Base-by-base conservation (phyloP, 371 early-diverging fungal genomes). In the Choanephora cucurbitarum region DNA sequence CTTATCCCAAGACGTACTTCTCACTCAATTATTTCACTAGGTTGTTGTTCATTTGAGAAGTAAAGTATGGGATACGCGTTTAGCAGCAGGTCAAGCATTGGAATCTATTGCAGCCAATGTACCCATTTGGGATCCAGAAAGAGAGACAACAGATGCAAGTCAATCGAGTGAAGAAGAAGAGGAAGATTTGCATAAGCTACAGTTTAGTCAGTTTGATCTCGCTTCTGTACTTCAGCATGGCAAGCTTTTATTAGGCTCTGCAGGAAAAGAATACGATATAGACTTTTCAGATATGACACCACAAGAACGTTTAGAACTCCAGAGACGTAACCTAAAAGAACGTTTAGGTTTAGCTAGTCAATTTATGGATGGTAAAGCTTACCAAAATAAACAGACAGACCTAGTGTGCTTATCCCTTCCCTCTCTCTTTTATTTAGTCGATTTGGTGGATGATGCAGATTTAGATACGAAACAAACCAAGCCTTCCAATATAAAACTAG, bases 61-160 rank as follows among this genome's bases (percentile, higher is more conserved):
- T 69, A 86, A 85, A 71, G 85, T 82, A 56, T 97, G 98, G 98
- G 96, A 95, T 55, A 94, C 97, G 14, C 92, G 98, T n/a, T 82
- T 88, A 52, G 98, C 98, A 18, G 96, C 96, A 4, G 92, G 92
- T 1, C 85, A 87, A 53, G 97, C 98, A 18, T 70, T 98, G 5
- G 93, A 93, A 49, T 91, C 91, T 8, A 95, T 98, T 61, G 93
- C 94, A 31, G 72, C 80, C 34, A 88, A 94, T 64, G 94, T 96
- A 5, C 84, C 91, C 14, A 81, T 78, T 18, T 96, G 95, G 96
- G 79, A 88, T 62, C 91, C 92, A 7, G 55, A 49, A 3, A 56
- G 53, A 21, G 39, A 58, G 5, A 28, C 28, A 28, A 7, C 28
- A 21, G 34, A 51, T 32, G 51, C 48, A 32, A 44, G 28, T 7